phyloP scores from a whole-genome alignment of 163 green algal genomes.

The Chlorella variabilis region DNA sequence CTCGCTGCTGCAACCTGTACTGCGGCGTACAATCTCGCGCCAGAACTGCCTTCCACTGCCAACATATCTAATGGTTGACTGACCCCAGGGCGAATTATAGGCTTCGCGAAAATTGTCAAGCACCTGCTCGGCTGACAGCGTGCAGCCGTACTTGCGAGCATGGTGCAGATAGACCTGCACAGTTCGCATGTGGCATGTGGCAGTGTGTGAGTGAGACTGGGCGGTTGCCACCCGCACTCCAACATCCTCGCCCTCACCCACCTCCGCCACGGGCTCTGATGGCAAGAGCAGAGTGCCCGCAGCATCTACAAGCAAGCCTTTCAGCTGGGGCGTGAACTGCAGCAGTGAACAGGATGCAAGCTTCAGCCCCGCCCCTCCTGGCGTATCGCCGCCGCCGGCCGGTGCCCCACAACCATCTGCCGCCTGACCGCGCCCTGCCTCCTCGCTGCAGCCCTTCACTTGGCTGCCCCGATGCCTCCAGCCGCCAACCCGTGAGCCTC shows the following conservation, averaged over 20 bases:
- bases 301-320: constrained; percentile 68
- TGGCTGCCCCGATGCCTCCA: too few species aligned
- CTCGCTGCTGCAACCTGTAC: constrained; percentile 56
- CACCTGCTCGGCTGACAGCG: constrained; percentile 57
- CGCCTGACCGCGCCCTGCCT: too few species aligned
- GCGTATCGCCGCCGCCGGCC: too few species aligned
- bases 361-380: too few species aligned
- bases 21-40: constrained; percentile 66
- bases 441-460: too few species aligned
- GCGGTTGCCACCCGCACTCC: too few species aligned
- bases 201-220: too few species aligned
- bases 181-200: too few species aligned
- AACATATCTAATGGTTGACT: constrained; percentile 67
- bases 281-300: constrained; percentile 74
- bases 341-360: too few species aligned
- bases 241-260: too few species aligned
- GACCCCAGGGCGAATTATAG: constrained; percentile 74
- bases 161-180: constrained; percentile 53
- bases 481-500: too few species aligned
- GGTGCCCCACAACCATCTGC: too few species aligned
- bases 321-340: constrained; percentile 4
- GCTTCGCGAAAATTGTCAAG: constrained; percentile 63
- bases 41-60: constrained; percentile 70
- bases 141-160: constrained; percentile 54
- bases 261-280: constrained; percentile 64